A percentile compares a stretch with the other conserved stretches of the same genome.
These are phyloP conservation scores for Aurinia saxatilis DNA, from an alignment of 345 rosid genomes.

Conservation along the genomic window DNA sequence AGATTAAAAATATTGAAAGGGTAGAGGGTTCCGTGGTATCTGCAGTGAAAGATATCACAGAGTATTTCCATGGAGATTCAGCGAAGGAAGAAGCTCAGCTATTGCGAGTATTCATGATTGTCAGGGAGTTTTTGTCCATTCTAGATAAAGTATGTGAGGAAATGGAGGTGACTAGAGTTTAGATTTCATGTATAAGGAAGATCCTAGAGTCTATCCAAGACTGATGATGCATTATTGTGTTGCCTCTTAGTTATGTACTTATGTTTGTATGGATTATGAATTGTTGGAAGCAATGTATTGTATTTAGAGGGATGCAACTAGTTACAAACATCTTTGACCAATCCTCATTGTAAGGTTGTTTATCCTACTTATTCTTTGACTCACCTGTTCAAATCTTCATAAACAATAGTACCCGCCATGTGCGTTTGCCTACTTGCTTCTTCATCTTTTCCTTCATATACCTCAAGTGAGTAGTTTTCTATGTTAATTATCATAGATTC, in stretches of 20 bases:
- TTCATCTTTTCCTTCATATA: background rate
- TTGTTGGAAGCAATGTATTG: background rate
- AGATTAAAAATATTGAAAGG: constrained; percentile 30
- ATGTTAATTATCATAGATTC: too few relatives aligned
- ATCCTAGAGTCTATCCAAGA: background rate
- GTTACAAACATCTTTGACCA: too few relatives aligned
- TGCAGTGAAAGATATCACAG: constrained; percentile 59
- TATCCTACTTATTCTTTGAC: too few relatives aligned
- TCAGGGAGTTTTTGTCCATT: constrained; percentile 59
- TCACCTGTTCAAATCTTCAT: background rate
- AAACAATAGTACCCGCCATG: background rate
- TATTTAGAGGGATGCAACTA: background rate
- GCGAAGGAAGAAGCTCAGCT: constrained; percentile 55
- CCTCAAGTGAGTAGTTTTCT: background rate
- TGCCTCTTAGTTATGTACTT: constrained; percentile 7
- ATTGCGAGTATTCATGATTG: constrained; percentile 60
- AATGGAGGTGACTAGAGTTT: constrained; percentile 49
- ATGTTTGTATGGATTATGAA: constrained; percentile 11
- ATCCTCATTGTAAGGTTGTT: too few relatives aligned
- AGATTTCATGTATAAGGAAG: background rate
- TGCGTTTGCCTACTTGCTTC: background rate
- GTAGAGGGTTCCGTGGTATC: constrained; percentile 37
- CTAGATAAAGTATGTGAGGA: constrained; percentile 76
- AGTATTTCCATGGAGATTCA: constrained; percentile 75
- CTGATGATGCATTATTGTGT: background rate